phyloP scores from a whole-genome alignment of 176 grass and related monocot species.

The Hyparrhenia diplandra region DNA sequence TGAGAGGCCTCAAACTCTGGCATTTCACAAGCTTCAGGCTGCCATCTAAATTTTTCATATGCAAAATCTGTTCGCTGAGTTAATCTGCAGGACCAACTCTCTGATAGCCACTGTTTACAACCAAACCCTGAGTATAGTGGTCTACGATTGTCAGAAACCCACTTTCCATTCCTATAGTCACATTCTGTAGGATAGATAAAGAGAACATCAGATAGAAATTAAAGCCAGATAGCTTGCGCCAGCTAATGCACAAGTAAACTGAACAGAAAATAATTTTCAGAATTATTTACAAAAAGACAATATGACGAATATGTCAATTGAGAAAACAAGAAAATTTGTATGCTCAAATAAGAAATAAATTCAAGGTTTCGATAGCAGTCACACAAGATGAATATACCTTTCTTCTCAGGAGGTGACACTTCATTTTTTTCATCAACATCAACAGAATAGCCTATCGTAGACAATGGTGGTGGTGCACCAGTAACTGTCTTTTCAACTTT shows the following conservation, averaged over 20 bases:
- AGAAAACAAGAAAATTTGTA: conserved; percentile 14
- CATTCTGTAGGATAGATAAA: conserved; percentile 46
- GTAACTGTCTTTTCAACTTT: conserved; percentile 36
- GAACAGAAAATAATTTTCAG: neutral
- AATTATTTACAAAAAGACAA: neutral
- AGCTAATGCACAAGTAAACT: neutral
- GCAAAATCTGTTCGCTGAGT: conserved; percentile 69
- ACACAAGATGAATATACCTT: conserved; percentile 46
- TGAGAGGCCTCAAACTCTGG: conserved; percentile 56
- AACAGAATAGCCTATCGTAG: conserved; percentile 8
- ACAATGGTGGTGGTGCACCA: conserved; percentile 29
- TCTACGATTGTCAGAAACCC: conserved; percentile 56
- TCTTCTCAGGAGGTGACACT: conserved; percentile 8
- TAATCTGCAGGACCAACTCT: conserved; percentile 80
- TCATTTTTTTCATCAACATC: conserved; percentile 24
- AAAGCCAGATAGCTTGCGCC: neutral
- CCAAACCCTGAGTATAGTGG: conserved; percentile 79
- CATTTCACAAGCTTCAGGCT: conserved; percentile 71
- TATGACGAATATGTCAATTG: neutral
- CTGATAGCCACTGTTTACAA: conserved; percentile 83
- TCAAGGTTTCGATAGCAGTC: neutral
- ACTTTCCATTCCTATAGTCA: conserved; percentile 72
- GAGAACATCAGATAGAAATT: conserved; percentile 21
- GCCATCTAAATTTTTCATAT: conserved; percentile 86
- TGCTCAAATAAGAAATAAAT: conserved; percentile 6